These are phyloP conservation scores for Rhodotorula sp. DNA, from an alignment of 1,284 basidiomycete species.

Conservation along the genomic window DNA sequence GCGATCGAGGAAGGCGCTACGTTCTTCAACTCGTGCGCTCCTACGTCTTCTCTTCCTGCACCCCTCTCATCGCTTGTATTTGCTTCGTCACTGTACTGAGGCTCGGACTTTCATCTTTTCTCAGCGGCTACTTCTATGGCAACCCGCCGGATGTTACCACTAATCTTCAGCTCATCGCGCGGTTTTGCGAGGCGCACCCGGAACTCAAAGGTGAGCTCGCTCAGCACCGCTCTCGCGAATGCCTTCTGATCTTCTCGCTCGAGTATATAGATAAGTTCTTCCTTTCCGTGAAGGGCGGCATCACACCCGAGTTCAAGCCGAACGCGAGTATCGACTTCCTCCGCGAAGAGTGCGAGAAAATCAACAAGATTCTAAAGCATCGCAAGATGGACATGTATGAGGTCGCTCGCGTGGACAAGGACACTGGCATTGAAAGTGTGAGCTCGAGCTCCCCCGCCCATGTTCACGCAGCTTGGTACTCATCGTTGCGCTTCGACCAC, in stretches of 20 bases:
- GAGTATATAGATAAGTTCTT: slow-evolving; percentile 33
- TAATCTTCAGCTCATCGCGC: slow-evolving; percentile 38
- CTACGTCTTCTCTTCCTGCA: background rate
- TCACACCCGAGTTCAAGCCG: slow-evolving; percentile 27
- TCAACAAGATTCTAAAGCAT: slow-evolving; percentile 39
- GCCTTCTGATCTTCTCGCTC: background rate
- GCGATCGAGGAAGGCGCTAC: slow-evolving; percentile 23
- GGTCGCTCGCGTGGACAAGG: slow-evolving; percentile 33
- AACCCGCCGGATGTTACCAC: slow-evolving; percentile 14
- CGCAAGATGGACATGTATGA: slow-evolving; percentile 47
- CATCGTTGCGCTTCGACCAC: background rate
- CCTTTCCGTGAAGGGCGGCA: slow-evolving; percentile 45
- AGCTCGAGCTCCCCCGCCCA: background rate
- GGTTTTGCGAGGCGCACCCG: slow-evolving; percentile 44
- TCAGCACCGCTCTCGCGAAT: background rate
- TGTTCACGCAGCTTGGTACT: too few species aligned
- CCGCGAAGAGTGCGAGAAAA: slow-evolving; percentile 34
- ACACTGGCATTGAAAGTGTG: slow-evolving; percentile 31
- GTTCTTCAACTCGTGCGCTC: slow-evolving; percentile 20
- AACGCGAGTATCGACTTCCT: slow-evolving; percentile 38
- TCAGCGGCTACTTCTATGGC: slow-evolving; percentile 38
- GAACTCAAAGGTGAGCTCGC: slow-evolving; percentile 31
- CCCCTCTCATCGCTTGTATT: too few species aligned
- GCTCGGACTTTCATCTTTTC: background rate
- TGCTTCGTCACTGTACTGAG: background rate